A percentile compares a stretch with the other conserved stretches of the same genome.
These are phyloP conservation scores for Choricystis sp. DNA, from an alignment of 139 green algal genomes.

Conservation along the genomic window DNA sequence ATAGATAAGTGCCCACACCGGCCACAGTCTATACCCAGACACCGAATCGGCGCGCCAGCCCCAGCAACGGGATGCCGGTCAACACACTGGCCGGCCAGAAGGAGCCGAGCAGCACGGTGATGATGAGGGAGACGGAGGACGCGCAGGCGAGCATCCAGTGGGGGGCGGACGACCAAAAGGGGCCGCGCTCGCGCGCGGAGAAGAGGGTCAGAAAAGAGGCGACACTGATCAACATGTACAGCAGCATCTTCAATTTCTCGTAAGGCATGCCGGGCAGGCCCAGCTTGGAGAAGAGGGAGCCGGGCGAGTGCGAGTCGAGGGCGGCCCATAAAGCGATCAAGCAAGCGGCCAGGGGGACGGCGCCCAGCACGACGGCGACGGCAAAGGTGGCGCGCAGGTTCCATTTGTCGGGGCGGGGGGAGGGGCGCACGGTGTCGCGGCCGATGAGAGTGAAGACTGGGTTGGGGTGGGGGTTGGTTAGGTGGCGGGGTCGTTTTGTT, in stretches of 20 bases:
- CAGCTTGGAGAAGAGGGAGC: neutral
- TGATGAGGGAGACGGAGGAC: conserved; percentile 24
- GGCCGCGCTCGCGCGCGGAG: conserved; percentile 39
- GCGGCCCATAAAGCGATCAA: conserved; percentile 56
- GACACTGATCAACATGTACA: conserved; percentile 71
- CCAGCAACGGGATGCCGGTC: conserved; percentile 20
- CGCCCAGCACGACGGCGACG: conserved; percentile 44
- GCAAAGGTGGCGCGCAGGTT: conserved; percentile 39
- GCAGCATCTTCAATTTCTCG: conserved; percentile 49
- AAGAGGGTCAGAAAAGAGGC: conserved; percentile 76
- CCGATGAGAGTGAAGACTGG: conserved; percentile 54
- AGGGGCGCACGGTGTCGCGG: conserved; percentile 62
- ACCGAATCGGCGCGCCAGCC: conserved; percentile 11
- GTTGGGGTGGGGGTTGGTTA: too few species aligned
- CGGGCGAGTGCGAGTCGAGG: conserved; percentile 24
- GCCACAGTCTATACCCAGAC: conserved; percentile 19
- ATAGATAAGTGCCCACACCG: conserved; percentile 66
- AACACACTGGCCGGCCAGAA: conserved; percentile 38
- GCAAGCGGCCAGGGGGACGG: conserved; percentile 48
- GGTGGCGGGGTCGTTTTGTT: too few species aligned
- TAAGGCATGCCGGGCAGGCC: conserved; percentile 15
- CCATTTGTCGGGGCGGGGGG: conserved; percentile 58
- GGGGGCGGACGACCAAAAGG: conserved; percentile 39
- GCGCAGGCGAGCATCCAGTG: conserved; percentile 21
- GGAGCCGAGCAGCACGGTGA: conserved; percentile 50